Percentiles rank a stretch among this genome's conserved stretches.
Evolutionary conservation across 495 filamentous ascomycete species (phyloP).

Genomic region (Talaromyces stipitatus): DNA sequence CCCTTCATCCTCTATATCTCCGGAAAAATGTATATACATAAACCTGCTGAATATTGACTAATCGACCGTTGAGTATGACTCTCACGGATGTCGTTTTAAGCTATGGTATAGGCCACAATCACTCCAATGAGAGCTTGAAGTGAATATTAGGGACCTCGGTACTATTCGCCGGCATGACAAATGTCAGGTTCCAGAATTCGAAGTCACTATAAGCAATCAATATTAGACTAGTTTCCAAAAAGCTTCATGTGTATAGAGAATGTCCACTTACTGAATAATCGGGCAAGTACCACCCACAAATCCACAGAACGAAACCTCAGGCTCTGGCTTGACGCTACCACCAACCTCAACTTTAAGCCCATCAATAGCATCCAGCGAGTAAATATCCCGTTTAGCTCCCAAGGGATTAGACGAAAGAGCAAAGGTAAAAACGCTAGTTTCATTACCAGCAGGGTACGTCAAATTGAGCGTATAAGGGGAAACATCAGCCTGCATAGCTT

Average conservation of each 20-base stretch:
- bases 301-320: constrained; percentile 1
- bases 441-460: constrained; percentile 26
- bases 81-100: no score
- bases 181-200: constrained; percentile 30
- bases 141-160: constrained; percentile 19
- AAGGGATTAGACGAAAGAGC: not conserved
- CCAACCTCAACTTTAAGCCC: constrained; percentile 15
- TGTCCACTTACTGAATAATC: constrained; percentile 5
- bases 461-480: constrained; percentile 20
- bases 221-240: no score
- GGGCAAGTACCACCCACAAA: constrained; percentile 1
- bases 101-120: no score
- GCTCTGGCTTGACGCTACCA: not conserved
- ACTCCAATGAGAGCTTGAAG: constrained; percentile 14
- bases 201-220: constrained; percentile 27
- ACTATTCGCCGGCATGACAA: constrained; percentile 19
- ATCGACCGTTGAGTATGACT: no score
- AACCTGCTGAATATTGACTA: no score
- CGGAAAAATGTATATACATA: no score
- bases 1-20: no score
- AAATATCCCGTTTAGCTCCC: constrained; percentile 12
- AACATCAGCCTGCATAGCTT: constrained; percentile 22
- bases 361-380: constrained; percentile 18
- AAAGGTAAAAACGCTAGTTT: constrained; percentile 12
- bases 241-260: not conserved